phyloP scores from a whole-genome alignment of 768 basidiomycete genomes.

The Leccinum arenicola region DNA sequence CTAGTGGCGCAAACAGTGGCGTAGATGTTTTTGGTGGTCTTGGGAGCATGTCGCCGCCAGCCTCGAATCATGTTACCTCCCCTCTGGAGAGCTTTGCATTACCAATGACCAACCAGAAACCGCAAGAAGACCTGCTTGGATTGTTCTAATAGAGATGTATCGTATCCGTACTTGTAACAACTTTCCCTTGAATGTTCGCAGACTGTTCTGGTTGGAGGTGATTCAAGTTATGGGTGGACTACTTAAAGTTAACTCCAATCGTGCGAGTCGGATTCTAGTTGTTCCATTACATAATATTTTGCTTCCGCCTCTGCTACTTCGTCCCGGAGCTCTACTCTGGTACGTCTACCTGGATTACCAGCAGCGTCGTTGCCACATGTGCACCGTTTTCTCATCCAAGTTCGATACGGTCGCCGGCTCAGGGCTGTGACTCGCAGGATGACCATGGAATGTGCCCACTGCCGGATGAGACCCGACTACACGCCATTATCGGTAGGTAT shows the following conservation, averaged over 20 bases:
- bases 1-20: slow-evolving; percentile 12
- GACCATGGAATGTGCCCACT: background rate
- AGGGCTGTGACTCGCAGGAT: background rate
- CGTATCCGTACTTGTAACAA: background rate
- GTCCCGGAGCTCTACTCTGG: background rate
- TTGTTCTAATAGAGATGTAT: slow-evolving; percentile 40
- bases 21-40: slow-evolving; percentile 19
- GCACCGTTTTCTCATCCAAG: background rate
- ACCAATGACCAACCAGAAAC: slow-evolving; percentile 27
- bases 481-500: background rate
- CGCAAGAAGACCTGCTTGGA: slow-evolving; percentile 54
- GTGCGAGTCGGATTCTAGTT: background rate
- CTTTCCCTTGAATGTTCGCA: background rate
- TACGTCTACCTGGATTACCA: background rate
- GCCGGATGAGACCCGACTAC: background rate
- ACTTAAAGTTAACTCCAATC: background rate
- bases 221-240: background rate
- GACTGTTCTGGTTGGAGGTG: background rate
- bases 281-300: background rate
- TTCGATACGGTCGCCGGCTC: background rate
- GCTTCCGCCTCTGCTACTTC: background rate
- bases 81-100: slow-evolving; percentile 24
- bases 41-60: slow-evolving; percentile 11
- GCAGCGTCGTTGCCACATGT: background rate
- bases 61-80: slow-evolving; percentile 1